These are phyloP conservation scores for Macrocybe gigantea DNA, from an alignment of 768 basidiomycete species.

Conservation along the genomic window DNA sequence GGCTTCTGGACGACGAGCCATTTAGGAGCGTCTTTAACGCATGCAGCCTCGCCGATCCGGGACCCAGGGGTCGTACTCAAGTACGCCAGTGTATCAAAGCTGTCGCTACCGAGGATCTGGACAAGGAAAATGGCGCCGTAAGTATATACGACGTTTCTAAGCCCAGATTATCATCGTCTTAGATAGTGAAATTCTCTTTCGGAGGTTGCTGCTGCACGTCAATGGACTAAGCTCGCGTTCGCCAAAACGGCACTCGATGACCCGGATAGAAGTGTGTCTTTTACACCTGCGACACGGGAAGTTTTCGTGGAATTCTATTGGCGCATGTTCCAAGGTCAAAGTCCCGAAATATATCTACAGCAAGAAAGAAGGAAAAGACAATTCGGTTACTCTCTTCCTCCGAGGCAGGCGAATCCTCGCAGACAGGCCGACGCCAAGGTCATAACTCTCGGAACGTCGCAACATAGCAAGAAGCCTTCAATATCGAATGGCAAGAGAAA, in stretches of 20 bases:
- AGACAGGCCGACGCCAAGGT: too few species aligned
- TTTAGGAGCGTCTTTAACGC: slow-evolving; percentile 5
- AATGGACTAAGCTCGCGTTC: slow-evolving; percentile 12
- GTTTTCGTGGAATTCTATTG: slow-evolving; percentile 18
- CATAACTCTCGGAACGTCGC: too few species aligned
- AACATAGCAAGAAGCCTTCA: too few species aligned
- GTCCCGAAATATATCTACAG: slow-evolving; percentile 11
- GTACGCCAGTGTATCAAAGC: slow-evolving; percentile 2
- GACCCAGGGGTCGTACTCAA: slow-evolving; percentile 1
- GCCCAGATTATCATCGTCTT: neutral
- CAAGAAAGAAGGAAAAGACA: slow-evolving; percentile 7
- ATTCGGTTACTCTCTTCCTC: slow-evolving; percentile 4
- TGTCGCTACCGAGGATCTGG: neutral
- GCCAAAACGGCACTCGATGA: neutral
- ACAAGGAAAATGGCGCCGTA: neutral
- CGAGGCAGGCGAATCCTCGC: too few species aligned
- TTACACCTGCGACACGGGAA: slow-evolving; percentile 6
- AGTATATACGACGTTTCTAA: neutral
- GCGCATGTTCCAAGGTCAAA: slow-evolving; percentile 10
- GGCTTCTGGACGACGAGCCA: slow-evolving; percentile 15
- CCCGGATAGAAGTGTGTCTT: neutral
- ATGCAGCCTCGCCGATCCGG: neutral
- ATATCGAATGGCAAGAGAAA: too few species aligned
- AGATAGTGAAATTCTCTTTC: too few species aligned
- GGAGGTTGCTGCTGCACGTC: slow-evolving; percentile 7